These are phyloP conservation scores for Pyrenophora seminiperda DNA, from an alignment of 2,329 filamentous ascomycete genomes.

Conservation along the genomic window DNA sequence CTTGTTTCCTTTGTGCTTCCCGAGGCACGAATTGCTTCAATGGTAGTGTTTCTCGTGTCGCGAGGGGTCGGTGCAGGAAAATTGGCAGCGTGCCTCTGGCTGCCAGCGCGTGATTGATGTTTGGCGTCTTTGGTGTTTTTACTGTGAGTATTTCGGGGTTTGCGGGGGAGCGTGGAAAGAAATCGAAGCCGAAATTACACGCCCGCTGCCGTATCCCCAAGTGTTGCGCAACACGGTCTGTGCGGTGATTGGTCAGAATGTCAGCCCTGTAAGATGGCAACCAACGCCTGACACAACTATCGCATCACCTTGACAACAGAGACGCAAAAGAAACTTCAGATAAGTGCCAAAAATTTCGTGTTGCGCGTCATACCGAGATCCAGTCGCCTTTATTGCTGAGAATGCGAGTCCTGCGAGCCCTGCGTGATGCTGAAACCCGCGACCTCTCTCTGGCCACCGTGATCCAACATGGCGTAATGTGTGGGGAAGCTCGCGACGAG, in stretches of 20 bases:
- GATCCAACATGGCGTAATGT: slow-evolving; percentile 11
- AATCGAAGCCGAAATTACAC: slow-evolving; percentile 17
- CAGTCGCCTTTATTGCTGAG: background rate
- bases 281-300: slow-evolving; percentile 1
- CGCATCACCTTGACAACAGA: slow-evolving; percentile 4
- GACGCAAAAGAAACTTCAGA: background rate
- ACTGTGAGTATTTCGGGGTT: too few species aligned
- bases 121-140: slow-evolving; percentile 14
- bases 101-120: slow-evolving; percentile 3
- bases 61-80: background rate
- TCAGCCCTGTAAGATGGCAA: slow-evolving; percentile 8
- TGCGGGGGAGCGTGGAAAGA: slow-evolving; percentile 12
- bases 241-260: slow-evolving; percentile 15
- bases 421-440: background rate
- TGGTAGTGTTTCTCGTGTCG: background rate
- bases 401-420: background rate
- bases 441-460: background rate
- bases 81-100: slow-evolving; percentile 1
- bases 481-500: slow-evolving; percentile 11
- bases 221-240: slow-evolving; percentile 6
- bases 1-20: background rate
- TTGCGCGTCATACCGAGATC: background rate
- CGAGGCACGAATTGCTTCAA: background rate
- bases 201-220: slow-evolving; percentile 12
- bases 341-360: background rate